Percentiles rank a stretch among this genome's conserved stretches.
These are phyloP conservation scores for Colletotrichum tabaci DNA, from an alignment of 2,329 filamentous ascomycete genomes.

Conservation along the genomic window DNA sequence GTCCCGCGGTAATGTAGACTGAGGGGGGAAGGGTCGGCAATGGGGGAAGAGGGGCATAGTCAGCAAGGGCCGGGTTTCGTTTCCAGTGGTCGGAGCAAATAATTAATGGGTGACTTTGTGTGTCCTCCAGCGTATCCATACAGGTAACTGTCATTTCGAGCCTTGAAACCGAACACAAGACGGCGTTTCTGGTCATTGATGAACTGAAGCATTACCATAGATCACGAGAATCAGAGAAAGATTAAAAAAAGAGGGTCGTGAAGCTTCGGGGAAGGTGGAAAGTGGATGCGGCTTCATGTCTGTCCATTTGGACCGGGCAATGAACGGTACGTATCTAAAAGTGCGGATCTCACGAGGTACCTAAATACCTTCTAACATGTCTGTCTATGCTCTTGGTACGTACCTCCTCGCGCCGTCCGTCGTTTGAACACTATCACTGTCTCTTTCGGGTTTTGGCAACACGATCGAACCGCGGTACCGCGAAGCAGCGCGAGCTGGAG, in stretches of 20 bases:
- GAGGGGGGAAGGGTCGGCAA: slow-evolving; percentile 11
- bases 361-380: too few relatives aligned
- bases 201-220: slow-evolving; percentile 22
- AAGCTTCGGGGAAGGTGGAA: slow-evolving; percentile 40
- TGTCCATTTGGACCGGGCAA: slow-evolving; percentile 22
- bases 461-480: slow-evolving; percentile 9
- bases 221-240: slow-evolving; percentile 26
- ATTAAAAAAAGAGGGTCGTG: slow-evolving; percentile 28
- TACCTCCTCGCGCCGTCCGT: neutral
- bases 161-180: slow-evolving; percentile 23
- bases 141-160: slow-evolving; percentile 18
- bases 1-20: slow-evolving; percentile 7
- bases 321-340: slow-evolving; percentile 14
- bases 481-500: neutral
- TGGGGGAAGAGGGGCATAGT: slow-evolving; percentile 31
- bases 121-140: slow-evolving; percentile 19
- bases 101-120: neutral
- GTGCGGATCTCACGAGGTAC: neutral
- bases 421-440: slow-evolving; percentile 5
- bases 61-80: slow-evolving; percentile 21
- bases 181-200: slow-evolving; percentile 26
- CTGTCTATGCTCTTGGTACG: neutral
- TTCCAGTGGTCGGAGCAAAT: slow-evolving; percentile 2
- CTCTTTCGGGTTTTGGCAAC: slow-evolving; percentile 3
- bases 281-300: slow-evolving; percentile 39